These are phyloP conservation scores for Metarhizium sp. DNA, from an alignment of 2,329 filamentous ascomycete species.

Conservation along the genomic window DNA sequence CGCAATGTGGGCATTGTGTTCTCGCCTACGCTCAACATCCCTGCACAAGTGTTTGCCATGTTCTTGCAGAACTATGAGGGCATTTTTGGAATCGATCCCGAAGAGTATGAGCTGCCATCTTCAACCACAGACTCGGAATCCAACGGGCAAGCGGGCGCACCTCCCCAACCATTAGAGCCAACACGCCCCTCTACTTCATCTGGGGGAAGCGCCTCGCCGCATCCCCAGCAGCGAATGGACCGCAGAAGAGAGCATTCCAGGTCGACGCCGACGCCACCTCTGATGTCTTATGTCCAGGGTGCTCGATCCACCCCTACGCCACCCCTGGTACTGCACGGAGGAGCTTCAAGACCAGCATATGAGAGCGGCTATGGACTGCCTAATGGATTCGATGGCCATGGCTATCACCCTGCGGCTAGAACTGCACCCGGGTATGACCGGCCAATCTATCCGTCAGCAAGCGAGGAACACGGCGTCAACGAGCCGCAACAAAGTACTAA, in stretches of 20 bases:
- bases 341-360: constrained; percentile 30
- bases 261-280: constrained; percentile 42
- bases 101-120: constrained; percentile 50
- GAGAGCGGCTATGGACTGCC: constrained; percentile 29
- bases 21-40: constrained; percentile 92
- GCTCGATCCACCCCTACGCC: constrained; percentile 35
- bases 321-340: constrained; percentile 19
- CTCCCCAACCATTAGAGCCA: constrained; percentile 20
- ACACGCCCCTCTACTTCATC: constrained; percentile 37
- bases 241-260: constrained; percentile 19
- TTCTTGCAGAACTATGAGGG: constrained; percentile 84
- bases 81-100: constrained; percentile 69
- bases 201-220: constrained; percentile 39
- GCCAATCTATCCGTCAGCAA: constrained; percentile 21
- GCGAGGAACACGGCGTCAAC: constrained; percentile 13
- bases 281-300: constrained; percentile 21
- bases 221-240: constrained; percentile 34
- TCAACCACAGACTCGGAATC: constrained; percentile 29
- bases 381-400: constrained; percentile 15
- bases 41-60: constrained; percentile 85
- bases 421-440: constrained; percentile 27
- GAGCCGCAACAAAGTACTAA: constrained; percentile 19
- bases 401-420: constrained; percentile 11
- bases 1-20: constrained; percentile 98
- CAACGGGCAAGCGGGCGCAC: constrained; percentile 19